Evolutionary conservation across 495 filamentous ascomycete genomes (phyloP).

Genomic region (Penicillium daleae): DNA sequence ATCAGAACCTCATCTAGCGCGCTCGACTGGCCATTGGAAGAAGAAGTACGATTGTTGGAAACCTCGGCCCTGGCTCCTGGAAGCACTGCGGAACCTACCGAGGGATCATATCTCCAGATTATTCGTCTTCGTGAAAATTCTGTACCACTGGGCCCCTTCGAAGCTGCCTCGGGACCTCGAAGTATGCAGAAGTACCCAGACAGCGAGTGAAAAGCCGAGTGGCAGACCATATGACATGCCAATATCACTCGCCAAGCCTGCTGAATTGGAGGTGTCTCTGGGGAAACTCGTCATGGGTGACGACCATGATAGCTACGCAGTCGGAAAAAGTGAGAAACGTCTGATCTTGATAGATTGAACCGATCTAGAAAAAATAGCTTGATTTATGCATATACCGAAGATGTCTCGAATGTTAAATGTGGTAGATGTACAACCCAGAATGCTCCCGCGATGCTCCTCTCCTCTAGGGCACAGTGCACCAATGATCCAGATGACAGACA

Average conservation of each 20-base stretch:
- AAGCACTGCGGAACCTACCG: neutral
- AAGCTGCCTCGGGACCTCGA: neutral
- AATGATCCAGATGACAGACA: constrained; percentile 9
- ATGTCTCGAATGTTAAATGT: constrained; percentile 13
- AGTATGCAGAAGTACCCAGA: neutral
- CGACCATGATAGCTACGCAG: neutral
- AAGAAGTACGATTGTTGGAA: neutral
- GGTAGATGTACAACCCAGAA: constrained; percentile 34
- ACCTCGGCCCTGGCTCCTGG: neutral
- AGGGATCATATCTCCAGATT: neutral
- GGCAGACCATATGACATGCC: neutral
- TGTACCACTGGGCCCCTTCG: neutral
- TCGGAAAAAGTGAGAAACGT: neutral
- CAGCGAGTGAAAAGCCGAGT: neutral
- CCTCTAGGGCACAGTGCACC: constrained; percentile 30
- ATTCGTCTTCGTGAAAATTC: neutral
- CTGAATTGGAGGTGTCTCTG: neutral
- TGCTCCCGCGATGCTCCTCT: constrained; percentile 30
- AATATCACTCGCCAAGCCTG: neutral
- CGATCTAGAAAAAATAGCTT: neutral
- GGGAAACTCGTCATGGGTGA: neutral
- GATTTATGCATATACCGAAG: neutral
- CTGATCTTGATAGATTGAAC: neutral
- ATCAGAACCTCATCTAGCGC: neutral
- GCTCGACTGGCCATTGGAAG: no score